Percentiles rank a stretch among this genome's conserved stretches.
These are phyloP conservation scores for Thalassiosira allenii DNA, from an alignment of 352 stramenopile genomes.

Conservation along the genomic window DNA sequence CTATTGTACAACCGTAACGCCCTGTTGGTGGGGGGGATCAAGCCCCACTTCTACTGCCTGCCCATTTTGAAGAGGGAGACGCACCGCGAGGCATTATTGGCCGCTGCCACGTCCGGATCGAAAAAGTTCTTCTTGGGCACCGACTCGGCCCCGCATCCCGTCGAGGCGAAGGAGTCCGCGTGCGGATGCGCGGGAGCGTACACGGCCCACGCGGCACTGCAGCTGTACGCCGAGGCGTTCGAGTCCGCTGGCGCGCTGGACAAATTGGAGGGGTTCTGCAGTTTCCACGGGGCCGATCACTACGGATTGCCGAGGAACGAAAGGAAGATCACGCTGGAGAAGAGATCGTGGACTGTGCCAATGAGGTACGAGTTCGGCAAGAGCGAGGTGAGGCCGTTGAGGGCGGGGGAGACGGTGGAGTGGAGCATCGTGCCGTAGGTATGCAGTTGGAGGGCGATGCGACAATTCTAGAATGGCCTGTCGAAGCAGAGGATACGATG, in stretches of 20 bases:
- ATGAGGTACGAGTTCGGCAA: constrained; percentile 91
- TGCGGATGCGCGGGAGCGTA: constrained; percentile 97
- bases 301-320: constrained; percentile 95
- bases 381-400: constrained; percentile 91
- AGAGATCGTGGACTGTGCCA: constrained; percentile 91
- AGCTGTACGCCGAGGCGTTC: constrained; percentile 98
- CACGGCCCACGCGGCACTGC: constrained; percentile 94
- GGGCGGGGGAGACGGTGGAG: constrained; percentile 90
- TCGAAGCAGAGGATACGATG: no score
- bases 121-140: constrained; percentile 99
- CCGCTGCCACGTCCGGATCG: constrained; percentile 91
- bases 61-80: constrained; percentile 97
- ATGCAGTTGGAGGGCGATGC: no score
- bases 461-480: no score
- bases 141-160: constrained; percentile 96
- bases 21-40: constrained; percentile 90
- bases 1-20: constrained; percentile 99
- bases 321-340: constrained; percentile 89
- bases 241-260: constrained; percentile 92
- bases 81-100: constrained; percentile 88
- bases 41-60: constrained; percentile 99
- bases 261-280: constrained; percentile 94
- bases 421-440: constrained; percentile 88
- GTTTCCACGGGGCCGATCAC: constrained; percentile 94
- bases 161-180: constrained; percentile 91